These are phyloP conservation scores for Myxozyma neglecta DNA, from an alignment of 805 yeast species.

Conservation along the genomic window DNA sequence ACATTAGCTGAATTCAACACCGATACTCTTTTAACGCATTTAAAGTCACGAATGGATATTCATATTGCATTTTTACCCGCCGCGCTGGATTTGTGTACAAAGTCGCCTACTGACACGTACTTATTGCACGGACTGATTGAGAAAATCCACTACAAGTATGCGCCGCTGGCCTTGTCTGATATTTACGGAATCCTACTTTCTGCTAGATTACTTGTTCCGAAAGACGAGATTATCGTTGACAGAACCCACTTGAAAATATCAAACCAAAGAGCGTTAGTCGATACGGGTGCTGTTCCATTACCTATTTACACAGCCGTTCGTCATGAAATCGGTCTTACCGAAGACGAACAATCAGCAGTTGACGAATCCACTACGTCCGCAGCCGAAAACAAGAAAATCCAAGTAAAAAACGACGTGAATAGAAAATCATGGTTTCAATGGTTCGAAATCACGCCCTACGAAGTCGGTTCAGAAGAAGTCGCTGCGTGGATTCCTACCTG, in stretches of 20 bases:
- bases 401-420: neutral
- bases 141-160: constrained; percentile 18
- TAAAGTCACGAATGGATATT: constrained; percentile 23
- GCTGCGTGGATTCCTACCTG: constrained; percentile 36
- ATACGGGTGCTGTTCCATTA: constrained; percentile 32
- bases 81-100: constrained; percentile 26
- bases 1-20: constrained; percentile 26
- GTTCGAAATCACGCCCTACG: constrained; percentile 36
- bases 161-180: constrained; percentile 26
- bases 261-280: constrained; percentile 24
- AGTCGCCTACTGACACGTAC: constrained; percentile 31
- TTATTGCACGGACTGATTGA: constrained; percentile 30
- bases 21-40: constrained; percentile 21
- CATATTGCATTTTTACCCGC: constrained; percentile 32
- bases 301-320: constrained; percentile 35
- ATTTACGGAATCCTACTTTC: constrained; percentile 32
- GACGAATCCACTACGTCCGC: neutral
- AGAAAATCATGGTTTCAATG: constrained; percentile 32
- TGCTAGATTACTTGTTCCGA: constrained; percentile 31
- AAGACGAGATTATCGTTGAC: constrained; percentile 20
- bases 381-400: neutral
- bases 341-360: constrained; percentile 9
- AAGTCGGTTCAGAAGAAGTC: constrained; percentile 34
- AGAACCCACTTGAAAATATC: constrained; percentile 29
- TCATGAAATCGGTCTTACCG: constrained; percentile 32